Conservation (phyloP, 2,329 filamentous ascomycete species). For the Didymella arachidicola region DNA sequence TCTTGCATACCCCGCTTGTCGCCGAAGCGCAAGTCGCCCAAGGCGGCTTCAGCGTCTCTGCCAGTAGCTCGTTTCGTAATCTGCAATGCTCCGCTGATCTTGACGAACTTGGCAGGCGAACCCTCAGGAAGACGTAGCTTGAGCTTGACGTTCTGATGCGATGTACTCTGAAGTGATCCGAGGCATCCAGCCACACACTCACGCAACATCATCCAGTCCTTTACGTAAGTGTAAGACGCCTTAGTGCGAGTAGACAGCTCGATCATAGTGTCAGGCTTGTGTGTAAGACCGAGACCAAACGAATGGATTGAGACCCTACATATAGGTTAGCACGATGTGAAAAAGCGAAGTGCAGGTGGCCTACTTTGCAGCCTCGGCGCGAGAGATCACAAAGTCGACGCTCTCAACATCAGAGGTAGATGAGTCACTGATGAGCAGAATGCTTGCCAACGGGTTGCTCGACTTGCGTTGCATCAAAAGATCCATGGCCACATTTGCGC, state of each 20-base stretch:
- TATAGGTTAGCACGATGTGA: conserved; percentile 32
- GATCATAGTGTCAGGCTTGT: conserved; percentile 99
- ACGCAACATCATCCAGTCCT: conserved; percentile 99
- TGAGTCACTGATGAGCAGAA: conserved; percentile 96
- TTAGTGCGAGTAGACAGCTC: conserved; percentile 95
- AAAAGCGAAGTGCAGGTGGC: conserved; percentile 46
- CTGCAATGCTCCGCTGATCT: conserved; percentile 95
- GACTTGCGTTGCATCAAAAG: conserved; percentile 97
- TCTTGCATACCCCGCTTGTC: conserved; percentile 73
- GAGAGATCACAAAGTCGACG: conserved; percentile 95
- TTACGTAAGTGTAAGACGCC: conserved; percentile 96
- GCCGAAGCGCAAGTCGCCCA: conserved; percentile 92
- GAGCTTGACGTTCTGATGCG: conserved; percentile 98
- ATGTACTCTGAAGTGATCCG: conserved; percentile 88
- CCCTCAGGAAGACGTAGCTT: conserved; percentile 94
- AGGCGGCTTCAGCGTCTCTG: conserved; percentile 87
- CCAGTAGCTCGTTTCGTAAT: conserved; percentile 96
- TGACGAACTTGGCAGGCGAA: conserved; percentile 97
- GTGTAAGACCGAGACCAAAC: conserved; percentile 93
- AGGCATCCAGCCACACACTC: conserved; percentile 95
- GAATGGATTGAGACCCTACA: conserved; percentile 89
- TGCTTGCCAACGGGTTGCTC: conserved; percentile 92
- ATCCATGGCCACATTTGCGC: conserved; percentile 98
- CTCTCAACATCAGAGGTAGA: conserved; percentile 93
- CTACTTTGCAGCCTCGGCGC: conserved; percentile 95